Evolutionary conservation across 257 asterid species (phyloP), one percentile per base, ranked within the genome.

Genomic region (Solanum gandarillasii): DNA sequence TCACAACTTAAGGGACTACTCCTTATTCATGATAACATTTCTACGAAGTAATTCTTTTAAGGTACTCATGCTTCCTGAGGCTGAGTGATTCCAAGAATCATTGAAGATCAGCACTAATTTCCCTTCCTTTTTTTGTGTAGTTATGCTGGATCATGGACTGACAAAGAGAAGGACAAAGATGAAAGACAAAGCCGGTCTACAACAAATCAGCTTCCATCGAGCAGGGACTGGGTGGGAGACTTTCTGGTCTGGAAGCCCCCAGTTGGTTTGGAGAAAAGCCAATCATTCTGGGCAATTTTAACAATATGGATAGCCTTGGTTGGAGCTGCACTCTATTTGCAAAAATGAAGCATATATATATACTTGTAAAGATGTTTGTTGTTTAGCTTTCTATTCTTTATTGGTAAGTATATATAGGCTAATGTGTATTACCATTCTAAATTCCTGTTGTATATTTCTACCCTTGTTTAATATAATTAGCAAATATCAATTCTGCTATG

Each of bases 71-170:
- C 85, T 48, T 79, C 68, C 41, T 29, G 29, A 9, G 68, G 41
- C 27, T 21, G 55, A 41, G 52, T 86, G 71, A 31, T 46, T 43
- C 41, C 67, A 46, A 68, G 71, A 10, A 55, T n/a, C 0, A 0
- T 16, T 27, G 31, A 78, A 4, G 48, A 87, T 62, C 41, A 85
- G 87, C 87, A 6, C 78, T 76, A 21, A 36, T 10, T 10, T 39
- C 25, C 27, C 31, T 29, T 82, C 43, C 18, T 46, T 82, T 87
- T 29, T 31, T 38, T 38, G 52, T 84, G 55, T 94, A 95, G 98
- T 79, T 96, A 96, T 32, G 99, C 99, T n/a, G 98, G 90, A 48
- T 91, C 95, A 41, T 96, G 99, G 99, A 94, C 90, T 8, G 98
- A 94, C 89, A 96, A 96, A 88, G 29, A 94, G 93, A 97, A 95